Evolutionary conservation across 73 alveolate species (phyloP).

Genomic region (Loxodes magnus): DNA sequence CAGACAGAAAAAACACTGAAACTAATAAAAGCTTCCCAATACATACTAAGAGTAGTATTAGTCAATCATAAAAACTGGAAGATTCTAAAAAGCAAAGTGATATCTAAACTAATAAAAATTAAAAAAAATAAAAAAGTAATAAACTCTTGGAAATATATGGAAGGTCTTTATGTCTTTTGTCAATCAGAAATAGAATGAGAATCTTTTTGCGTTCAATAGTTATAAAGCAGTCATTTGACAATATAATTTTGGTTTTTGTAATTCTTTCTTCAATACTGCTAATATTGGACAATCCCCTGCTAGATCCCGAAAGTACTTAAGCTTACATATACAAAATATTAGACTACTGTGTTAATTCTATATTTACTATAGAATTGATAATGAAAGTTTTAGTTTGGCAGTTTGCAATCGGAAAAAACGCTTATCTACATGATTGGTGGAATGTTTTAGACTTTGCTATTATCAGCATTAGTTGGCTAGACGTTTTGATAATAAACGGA

Average conservation of each 20-base stretch:
- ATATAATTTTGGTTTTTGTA: constrained; percentile 25
- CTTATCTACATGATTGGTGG: constrained; percentile 38
- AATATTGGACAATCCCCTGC: constrained; percentile 28
- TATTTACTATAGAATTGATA: constrained; percentile 26
- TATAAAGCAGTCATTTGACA: constrained; percentile 33
- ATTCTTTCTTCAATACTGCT: constrained; percentile 25
- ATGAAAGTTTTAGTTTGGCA: constrained; percentile 29
- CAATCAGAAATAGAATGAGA: constrained; percentile 13
- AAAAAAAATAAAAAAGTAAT: too few species aligned
- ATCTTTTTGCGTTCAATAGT: neutral
- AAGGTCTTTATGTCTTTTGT: constrained; percentile 20
- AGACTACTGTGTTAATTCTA: neutral
- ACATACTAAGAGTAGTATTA: too few species aligned
- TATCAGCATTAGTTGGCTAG: constrained; percentile 16
- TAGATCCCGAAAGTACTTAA: constrained; percentile 10
- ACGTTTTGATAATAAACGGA: constrained; percentile 14
- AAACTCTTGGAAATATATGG: too few species aligned
- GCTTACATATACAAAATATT: constrained; percentile 3
- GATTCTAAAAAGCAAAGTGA: too few species aligned
- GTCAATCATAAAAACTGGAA: too few species aligned
- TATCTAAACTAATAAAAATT: too few species aligned
- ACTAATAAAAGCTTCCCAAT: constrained; percentile 2
- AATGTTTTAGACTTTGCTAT: constrained; percentile 36
- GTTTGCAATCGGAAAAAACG: constrained; percentile 16
- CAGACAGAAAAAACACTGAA: constrained; percentile 15